Evolutionary conservation across 2,329 filamentous ascomycete genomes (phyloP).

Genomic region (Harringtonia lauricola): DNA sequence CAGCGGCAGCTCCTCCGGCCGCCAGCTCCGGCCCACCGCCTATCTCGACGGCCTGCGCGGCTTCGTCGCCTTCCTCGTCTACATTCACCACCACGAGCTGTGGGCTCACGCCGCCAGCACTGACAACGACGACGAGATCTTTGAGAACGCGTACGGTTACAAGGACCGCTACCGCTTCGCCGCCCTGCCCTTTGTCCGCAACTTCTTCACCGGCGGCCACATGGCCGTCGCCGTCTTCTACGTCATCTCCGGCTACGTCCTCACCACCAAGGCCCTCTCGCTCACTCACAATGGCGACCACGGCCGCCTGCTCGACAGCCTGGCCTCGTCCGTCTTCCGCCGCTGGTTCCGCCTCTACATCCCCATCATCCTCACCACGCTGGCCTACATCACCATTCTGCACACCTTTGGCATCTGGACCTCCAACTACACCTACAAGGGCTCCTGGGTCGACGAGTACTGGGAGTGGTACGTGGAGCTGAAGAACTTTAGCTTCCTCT

Average conservation of each 20-base stretch:
- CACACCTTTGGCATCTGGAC: conserved; percentile 40
- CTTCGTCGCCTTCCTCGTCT: conserved; percentile 56
- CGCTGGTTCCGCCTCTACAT: conserved; percentile 38
- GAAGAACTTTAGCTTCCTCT: conserved; percentile 61
- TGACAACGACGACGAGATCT: conserved; percentile 20
- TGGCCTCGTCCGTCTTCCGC: conserved; percentile 36
- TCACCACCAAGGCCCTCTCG: conserved; percentile 37
- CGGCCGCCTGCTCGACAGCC: conserved; percentile 27
- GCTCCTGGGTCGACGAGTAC: conserved; percentile 34
- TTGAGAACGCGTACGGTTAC: conserved; percentile 45
- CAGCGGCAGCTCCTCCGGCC: conserved; percentile 16
- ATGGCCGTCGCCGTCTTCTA: conserved; percentile 47
- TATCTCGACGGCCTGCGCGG: conserved; percentile 56
- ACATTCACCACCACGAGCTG: conserved; percentile 48
- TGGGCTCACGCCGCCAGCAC: conserved; percentile 36
- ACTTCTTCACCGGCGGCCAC: conserved; percentile 51
- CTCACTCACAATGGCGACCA: conserved; percentile 33
- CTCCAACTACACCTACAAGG: conserved; percentile 24
- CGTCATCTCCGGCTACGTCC: conserved; percentile 36
- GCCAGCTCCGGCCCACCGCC: conserved; percentile 38
- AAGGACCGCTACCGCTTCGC: conserved; percentile 35
- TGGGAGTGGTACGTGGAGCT: conserved; percentile 41
- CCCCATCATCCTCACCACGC: conserved; percentile 42
- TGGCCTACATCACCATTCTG: conserved; percentile 40
- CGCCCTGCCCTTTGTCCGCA: conserved; percentile 44